Base-by-base conservation (phyloP, 2,329 filamentous ascomycete species). In the Aspergillus awamori region DNA sequence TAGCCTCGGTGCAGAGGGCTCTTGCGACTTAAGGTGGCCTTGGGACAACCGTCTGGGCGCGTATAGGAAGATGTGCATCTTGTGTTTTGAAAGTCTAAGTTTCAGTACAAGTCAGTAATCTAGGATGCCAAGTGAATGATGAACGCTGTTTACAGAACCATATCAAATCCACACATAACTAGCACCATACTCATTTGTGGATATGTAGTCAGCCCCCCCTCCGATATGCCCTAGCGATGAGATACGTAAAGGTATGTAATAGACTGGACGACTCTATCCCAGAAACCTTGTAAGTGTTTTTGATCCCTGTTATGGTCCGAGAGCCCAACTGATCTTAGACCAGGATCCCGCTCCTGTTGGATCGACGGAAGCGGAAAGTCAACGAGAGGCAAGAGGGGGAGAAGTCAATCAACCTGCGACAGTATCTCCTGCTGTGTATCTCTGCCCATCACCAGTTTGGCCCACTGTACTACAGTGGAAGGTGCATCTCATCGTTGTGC, bases 1-100 rank as follows among this genome's bases (percentile, higher is more conserved):
- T 61, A 11, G 33, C 39, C 28, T 55, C 59, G 4, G 59, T 58
- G 36, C 30, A 61, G 43, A 54, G 45, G 24, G 28, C 49, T 47
- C 45, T 58, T 11, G 45, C 54, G 39, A 47, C 38, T 39, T 57
- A 20, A 48, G 22, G 5, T 20, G 55, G 30, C 38, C 22, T 4
- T 22, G 28, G 13, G 26, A 17, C 15, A 17, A 13, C 8, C 11
- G 38, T 24, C 8, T n/a, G 51, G 20, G 33, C 13, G 51, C 51
- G 17, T 38, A 20, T 24, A 33, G 30, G 36, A 53, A 10, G n/a
- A 24, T 41, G 20, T 30, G 26, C n/a, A n/a, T 51, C 47, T 17
- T 30, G 47, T 51, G 26, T 13, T 17, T n/a, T 10, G n/a, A 22
- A 33, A 20, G 26, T 15, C 26, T 51, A 51, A 20, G 47, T 33